Conservation (phyloP, 169 alveolate genomes). For the Perkinsus chesapeaki region DNA sequence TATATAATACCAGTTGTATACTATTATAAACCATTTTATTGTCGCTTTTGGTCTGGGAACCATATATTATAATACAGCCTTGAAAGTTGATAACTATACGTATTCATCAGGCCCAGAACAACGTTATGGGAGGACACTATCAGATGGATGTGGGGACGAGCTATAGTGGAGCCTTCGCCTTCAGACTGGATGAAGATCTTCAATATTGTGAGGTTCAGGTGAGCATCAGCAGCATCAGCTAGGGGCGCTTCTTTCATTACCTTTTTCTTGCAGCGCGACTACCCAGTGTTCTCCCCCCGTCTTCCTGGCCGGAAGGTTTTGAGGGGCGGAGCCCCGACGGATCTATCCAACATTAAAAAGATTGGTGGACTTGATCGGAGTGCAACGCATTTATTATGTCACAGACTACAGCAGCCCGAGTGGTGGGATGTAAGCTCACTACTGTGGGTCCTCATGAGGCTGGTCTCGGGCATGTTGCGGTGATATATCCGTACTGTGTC, state of each 20-base stretch:
- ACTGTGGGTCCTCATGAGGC: not conserved
- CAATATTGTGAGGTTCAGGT: not conserved
- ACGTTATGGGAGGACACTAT: not conserved
- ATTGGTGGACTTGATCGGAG: not conserved
- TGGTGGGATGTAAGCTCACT: not conserved
- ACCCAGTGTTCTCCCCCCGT: not conserved
- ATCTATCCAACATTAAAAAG: not conserved
- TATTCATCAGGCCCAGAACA: not conserved
- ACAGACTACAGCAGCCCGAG: not conserved
- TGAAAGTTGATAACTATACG: not conserved
- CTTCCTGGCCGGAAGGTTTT: not conserved
- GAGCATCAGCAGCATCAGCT: too few relatives aligned
- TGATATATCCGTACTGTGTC: too few relatives aligned
- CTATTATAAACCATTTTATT: too few relatives aligned
- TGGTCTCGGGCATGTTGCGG: too few relatives aligned
- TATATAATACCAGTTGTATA: too few relatives aligned
- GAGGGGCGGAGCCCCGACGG: not conserved
- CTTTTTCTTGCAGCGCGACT: not conserved
- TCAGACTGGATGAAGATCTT: not conserved
- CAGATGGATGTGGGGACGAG: not conserved
- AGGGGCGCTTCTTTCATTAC: not conserved
- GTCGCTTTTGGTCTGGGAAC: too few relatives aligned
- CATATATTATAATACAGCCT: too few relatives aligned
- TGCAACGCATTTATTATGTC: not conserved
- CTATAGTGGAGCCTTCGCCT: not conserved